A percentile compares a stretch with the other conserved stretches of the same genome.
Evolutionary conservation across 305 asterid species (phyloP).

Genomic region (Solanum hybrid): DNA sequence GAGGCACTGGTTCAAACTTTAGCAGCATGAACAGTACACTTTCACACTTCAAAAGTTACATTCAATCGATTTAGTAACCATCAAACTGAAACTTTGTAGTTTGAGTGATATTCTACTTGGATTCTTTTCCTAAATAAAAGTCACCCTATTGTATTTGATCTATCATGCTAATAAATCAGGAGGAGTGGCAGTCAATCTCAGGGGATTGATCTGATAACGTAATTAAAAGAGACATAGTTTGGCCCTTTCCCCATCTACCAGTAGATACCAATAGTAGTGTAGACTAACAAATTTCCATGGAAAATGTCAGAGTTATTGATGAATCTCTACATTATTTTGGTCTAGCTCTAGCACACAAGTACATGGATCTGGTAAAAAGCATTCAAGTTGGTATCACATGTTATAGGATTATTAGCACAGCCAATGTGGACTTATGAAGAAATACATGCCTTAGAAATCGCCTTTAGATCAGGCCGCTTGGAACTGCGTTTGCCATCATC

Average conservation of each 20-base stretch:
- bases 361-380: not conserved
- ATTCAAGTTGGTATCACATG: not conserved
- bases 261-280: not conserved
- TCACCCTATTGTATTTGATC: not conserved
- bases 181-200: not conserved
- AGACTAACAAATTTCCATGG: not conserved
- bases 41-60: not conserved
- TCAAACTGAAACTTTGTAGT: not conserved
- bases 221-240: not conserved
- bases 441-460: constrained; percentile 46
- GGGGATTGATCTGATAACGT: not conserved
- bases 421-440: not conserved
- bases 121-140: not conserved
- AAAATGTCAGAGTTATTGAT: not conserved
- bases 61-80: not conserved
- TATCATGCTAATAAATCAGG: not conserved
- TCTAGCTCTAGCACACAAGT: not conserved
- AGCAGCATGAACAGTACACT: not conserved
- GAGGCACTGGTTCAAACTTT: not conserved
- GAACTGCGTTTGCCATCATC: constrained; percentile 27
- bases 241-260: not conserved
- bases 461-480: constrained; percentile 81
- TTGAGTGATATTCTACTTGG: not conserved
- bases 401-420: not conserved
- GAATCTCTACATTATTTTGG: not conserved